Percentiles rank a stretch among this genome's conserved stretches.
Conservation (phyloP, 2,329 filamentous ascomycete species). For the Catunica adiposa region DNA sequence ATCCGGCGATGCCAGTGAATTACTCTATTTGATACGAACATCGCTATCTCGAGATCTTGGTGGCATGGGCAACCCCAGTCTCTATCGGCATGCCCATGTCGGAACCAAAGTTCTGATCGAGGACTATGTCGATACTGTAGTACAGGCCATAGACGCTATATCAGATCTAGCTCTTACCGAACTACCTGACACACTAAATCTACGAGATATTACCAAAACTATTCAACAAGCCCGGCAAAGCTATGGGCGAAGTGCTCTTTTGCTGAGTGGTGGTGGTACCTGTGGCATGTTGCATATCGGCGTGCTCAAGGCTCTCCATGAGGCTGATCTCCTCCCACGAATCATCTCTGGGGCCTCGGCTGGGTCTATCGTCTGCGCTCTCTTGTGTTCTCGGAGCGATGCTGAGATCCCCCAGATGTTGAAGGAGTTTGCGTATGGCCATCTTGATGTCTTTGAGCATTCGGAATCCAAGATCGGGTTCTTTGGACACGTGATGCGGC, state of each 20-base stretch:
- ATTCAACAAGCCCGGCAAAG: conserved; percentile 58
- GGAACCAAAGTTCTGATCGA: conserved; percentile 82
- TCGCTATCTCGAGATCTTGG: conserved; percentile 65
- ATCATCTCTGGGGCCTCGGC: conserved; percentile 81
- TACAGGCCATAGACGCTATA: conserved; percentile 56
- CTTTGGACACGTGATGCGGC: conserved; percentile 49
- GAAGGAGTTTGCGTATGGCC: conserved; percentile 57
- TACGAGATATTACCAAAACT: conserved; percentile 46
- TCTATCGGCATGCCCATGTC: conserved; percentile 72
- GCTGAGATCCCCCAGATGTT: conserved; percentile 59
- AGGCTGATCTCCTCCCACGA: conserved; percentile 58
- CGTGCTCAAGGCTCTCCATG: conserved; percentile 65
- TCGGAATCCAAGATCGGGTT: conserved; percentile 27
- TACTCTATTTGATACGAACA: conserved; percentile 70
- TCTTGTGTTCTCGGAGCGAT: conserved; percentile 62
- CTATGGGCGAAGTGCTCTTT: conserved; percentile 68
- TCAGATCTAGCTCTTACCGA: conserved; percentile 40
- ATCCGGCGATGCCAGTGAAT: conserved; percentile 53
- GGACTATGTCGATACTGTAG: conserved; percentile 64
- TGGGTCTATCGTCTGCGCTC: conserved; percentile 69
- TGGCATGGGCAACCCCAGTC: conserved; percentile 64
- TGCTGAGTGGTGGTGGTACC: conserved; percentile 73
- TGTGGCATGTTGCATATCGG: conserved; percentile 89
- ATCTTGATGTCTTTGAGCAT: conserved; percentile 66
- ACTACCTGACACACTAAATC: conserved; percentile 38